Conservation (phyloP, 1,139 yeast genomes). For the Pneumocystis canis region DNA sequence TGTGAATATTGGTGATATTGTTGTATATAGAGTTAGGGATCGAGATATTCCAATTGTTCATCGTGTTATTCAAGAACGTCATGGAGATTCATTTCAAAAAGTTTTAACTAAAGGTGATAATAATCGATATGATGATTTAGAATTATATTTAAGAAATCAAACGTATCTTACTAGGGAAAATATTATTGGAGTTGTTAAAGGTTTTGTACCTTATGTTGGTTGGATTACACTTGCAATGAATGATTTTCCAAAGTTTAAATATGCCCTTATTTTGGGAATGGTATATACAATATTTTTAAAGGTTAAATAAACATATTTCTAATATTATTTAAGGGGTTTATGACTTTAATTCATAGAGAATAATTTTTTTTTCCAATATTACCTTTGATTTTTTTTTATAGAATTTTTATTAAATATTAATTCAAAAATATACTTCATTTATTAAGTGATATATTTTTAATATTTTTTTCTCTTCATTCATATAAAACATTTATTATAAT, state of each 20-base stretch:
- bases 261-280: constrained; percentile 52
- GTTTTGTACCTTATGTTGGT: constrained; percentile 81
- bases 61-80: constrained; percentile 74
- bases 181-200: constrained; percentile 80
- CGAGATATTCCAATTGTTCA: constrained; percentile 89
- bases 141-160: constrained; percentile 65
- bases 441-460: no score
- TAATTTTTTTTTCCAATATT: background rate
- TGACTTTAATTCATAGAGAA: background rate
- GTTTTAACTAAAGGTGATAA: constrained; percentile 93
- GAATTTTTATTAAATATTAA: no score
- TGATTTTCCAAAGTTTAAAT: constrained; percentile 70
- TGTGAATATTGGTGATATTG: constrained; percentile 81
- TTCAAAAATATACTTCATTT: no score
- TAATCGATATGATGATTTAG: constrained; percentile 80
- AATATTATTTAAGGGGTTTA: background rate
- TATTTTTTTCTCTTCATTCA: background rate
- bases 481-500: background rate
- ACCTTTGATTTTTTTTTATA: no score
- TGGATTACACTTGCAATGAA: constrained; percentile 81
- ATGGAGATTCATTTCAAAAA: constrained; percentile 21
- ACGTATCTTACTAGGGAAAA: constrained; percentile 64
- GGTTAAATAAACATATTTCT: constrained; percentile 19
- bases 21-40: constrained; percentile 77
- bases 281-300: constrained; percentile 33